Base-by-base conservation (phyloP, 2,329 filamentous ascomycete genomes). In the Epicoccum nigrum region DNA sequence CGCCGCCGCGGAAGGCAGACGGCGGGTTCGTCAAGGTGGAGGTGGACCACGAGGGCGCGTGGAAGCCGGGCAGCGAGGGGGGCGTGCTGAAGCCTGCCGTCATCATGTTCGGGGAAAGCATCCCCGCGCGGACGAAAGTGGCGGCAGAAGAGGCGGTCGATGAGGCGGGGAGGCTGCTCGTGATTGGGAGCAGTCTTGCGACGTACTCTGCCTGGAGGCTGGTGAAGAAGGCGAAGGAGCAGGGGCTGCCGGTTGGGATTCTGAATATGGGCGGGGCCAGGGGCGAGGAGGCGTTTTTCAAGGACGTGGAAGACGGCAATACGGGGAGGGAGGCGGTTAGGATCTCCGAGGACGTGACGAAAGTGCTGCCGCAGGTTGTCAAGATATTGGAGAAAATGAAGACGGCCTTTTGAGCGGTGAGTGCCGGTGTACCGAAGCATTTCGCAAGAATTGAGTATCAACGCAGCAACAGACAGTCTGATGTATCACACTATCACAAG, bases 171-270 rank as follows among this genome's bases (percentile, higher is more conserved):
- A 84, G 85, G 52, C 74, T 97, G 28, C 78, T 97, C 17, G 83
- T 97, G 7, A 73, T 97, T 13, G 94, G 92, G 4, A 97, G 90
- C 28, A 96, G 90, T 55, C 81, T 97, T 39, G 94, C 94, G 5
- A 97, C 94, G 0, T 97, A 96, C 72, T 96, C 92, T 9, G 94
- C 94, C 0, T 99, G 92, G 92, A 81, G 93, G 51, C 74, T 99
- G 46, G 91, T 89, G 1, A 93, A 92, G 76, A 80, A 87, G 52
- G 94, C 93, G 23, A 87, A 88, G 62, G 89, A 94, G 62, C 82
- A 86, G 56, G 86, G 86, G 1, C 93, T 95, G 84, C 87, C 91
- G 13, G 89, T 97, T 68, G 92, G 87, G 0, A 86, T 97, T 33
- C 77, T 97, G 51, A 97, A 96, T 65, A 81, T 97, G 52, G 89